Conservation (phyloP, 805 yeast species). For the Clavispora phyllophila region DNA sequence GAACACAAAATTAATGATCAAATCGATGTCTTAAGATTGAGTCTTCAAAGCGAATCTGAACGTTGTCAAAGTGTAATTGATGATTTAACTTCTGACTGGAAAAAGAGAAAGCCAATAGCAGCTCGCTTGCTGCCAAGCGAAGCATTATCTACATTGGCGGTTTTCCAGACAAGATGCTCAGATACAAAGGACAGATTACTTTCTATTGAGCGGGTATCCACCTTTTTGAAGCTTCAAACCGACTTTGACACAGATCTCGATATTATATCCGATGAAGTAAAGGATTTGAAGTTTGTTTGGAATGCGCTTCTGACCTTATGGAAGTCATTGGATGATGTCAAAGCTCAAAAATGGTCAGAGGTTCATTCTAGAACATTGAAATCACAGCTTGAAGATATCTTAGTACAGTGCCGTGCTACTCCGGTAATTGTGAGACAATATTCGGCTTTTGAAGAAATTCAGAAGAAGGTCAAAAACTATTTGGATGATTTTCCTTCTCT, state of each 20-base stretch:
- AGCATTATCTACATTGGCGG: slow-evolving; percentile 39
- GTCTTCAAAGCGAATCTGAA: slow-evolving; percentile 35
- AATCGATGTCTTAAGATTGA: slow-evolving; percentile 36
- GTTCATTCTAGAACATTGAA: slow-evolving; percentile 43
- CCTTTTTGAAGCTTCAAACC: slow-evolving; percentile 29
- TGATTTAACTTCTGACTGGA: slow-evolving; percentile 43
- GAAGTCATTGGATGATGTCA: slow-evolving; percentile 40
- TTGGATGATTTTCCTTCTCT: slow-evolving; percentile 36
- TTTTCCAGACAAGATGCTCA: slow-evolving; percentile 25
- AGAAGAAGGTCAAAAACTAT: slow-evolving; percentile 37
- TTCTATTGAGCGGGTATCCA: slow-evolving; percentile 15
- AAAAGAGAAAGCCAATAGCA: slow-evolving; percentile 40
- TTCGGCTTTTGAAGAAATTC: slow-evolving; percentile 61
- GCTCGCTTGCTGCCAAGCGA: slow-evolving; percentile 35
- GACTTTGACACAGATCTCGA: slow-evolving; percentile 22
- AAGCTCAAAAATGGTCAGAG: slow-evolving; percentile 44
- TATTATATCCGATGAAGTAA: slow-evolving; percentile 42
- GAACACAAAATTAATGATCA: slow-evolving; percentile 36
- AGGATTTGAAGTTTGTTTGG: slow-evolving; percentile 62
- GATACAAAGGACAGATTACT: slow-evolving; percentile 1
- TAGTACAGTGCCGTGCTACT: slow-evolving; percentile 42
- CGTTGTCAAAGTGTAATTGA: slow-evolving; percentile 28
- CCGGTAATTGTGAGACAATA: slow-evolving; percentile 62
- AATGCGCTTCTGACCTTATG: slow-evolving; percentile 48
- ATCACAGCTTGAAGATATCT: slow-evolving; percentile 45